Conservation (phyloP, 345 rosid genomes). For the Bretschneidera sinensis region DNA sequence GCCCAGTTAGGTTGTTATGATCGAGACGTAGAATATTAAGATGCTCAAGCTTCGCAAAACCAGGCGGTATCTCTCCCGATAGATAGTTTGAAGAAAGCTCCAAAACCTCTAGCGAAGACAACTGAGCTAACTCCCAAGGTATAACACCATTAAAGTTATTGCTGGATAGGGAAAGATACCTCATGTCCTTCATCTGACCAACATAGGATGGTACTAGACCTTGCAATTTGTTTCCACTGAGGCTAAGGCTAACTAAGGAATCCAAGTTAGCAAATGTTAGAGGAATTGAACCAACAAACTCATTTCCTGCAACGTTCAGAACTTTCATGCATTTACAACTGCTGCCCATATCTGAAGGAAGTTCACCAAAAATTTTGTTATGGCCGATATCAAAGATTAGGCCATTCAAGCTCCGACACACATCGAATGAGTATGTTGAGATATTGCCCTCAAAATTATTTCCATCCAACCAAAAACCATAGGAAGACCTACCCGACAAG, state of each 20-base stretch:
- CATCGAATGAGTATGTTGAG: slow-evolving; percentile 38
- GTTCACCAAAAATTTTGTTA: slow-evolving; percentile 44
- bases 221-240: slow-evolving; percentile 39
- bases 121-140: slow-evolving; percentile 34
- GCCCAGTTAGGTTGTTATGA: slow-evolving; percentile 50
- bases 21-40: slow-evolving; percentile 36
- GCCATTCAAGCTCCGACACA: slow-evolving; percentile 33
- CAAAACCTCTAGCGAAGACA: slow-evolving; percentile 37
- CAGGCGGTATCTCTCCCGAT: slow-evolving; percentile 38
- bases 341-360: slow-evolving; percentile 38
- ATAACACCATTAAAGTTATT: slow-evolving; percentile 37
- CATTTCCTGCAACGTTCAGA: slow-evolving; percentile 50
- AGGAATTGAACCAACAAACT: slow-evolving; percentile 42
- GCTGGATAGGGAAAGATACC: slow-evolving; percentile 44
- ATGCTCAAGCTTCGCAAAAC: slow-evolving; percentile 30
- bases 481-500: slow-evolving; percentile 14
- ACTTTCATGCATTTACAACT: slow-evolving; percentile 44
- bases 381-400: slow-evolving; percentile 47
- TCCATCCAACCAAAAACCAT: slow-evolving; percentile 42
- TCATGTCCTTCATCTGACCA: slow-evolving; percentile 32
- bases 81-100: slow-evolving; percentile 42
- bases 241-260: slow-evolving; percentile 26
- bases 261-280: slow-evolving; percentile 33
- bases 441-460: slow-evolving; percentile 52
- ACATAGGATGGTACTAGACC: slow-evolving; percentile 42